These are phyloP conservation scores for Microsporum ferrugineum DNA, from an alignment of 2,329 filamentous ascomycete species.

Conservation along the genomic window DNA sequence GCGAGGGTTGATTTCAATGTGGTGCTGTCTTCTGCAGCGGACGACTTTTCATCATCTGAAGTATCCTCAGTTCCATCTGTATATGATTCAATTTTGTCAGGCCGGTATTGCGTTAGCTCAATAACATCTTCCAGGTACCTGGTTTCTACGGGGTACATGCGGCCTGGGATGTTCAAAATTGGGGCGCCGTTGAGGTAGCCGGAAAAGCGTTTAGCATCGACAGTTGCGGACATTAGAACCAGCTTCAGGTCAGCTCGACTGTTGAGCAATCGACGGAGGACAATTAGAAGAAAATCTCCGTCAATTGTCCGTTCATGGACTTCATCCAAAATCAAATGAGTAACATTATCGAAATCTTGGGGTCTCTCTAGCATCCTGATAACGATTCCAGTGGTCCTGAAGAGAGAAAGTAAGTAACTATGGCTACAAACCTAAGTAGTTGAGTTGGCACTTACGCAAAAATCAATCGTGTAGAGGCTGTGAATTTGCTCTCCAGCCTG, in stretches of 20 bases:
- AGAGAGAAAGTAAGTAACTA: slow-evolving; percentile 11
- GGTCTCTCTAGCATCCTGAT: slow-evolving; percentile 92
- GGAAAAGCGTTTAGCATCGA: slow-evolving; percentile 85
- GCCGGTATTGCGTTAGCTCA: slow-evolving; percentile 65
- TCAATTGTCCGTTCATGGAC: slow-evolving; percentile 95
- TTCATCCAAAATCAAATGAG: slow-evolving; percentile 91
- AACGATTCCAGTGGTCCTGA: slow-evolving; percentile 63
- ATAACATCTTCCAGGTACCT: slow-evolving; percentile 87
- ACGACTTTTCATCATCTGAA: slow-evolving; percentile 32
- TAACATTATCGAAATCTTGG: slow-evolving; percentile 76
- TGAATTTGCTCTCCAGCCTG: slow-evolving; percentile 76
- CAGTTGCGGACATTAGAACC: slow-evolving; percentile 92
- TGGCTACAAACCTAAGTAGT: not conserved
- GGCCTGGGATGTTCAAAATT: slow-evolving; percentile 77
- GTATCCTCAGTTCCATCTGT: slow-evolving; percentile 33
- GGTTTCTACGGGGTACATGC: slow-evolving; percentile 84
- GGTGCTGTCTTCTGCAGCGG: slow-evolving; percentile 40
- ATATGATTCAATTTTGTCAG: slow-evolving; percentile 43
- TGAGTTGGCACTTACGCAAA: slow-evolving; percentile 55
- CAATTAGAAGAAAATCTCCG: slow-evolving; percentile 88
- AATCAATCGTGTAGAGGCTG: slow-evolving; percentile 68
- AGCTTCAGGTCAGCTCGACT: slow-evolving; percentile 77
- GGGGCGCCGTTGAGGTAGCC: slow-evolving; percentile 76
- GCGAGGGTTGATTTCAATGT: slow-evolving; percentile 51
- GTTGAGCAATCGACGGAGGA: slow-evolving; percentile 69